Percentiles rank a stretch among this genome's conserved stretches.
Evolutionary conservation across 2,329 filamentous ascomycete genomes (phyloP).

Genomic region (Cladophialophora exuberans): DNA sequence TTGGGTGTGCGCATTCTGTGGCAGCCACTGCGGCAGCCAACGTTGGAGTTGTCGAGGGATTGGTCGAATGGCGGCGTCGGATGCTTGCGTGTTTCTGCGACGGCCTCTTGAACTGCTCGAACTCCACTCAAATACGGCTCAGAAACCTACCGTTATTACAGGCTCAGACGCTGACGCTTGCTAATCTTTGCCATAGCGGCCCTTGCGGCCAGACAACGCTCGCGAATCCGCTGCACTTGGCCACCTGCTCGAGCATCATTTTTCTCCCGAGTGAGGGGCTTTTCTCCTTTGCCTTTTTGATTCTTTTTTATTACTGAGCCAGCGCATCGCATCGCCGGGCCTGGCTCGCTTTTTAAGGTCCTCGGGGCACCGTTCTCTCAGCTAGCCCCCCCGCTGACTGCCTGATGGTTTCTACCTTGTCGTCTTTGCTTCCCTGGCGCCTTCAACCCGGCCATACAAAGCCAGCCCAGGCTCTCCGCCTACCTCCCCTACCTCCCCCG

Average conservation of each 20-base stretch:
- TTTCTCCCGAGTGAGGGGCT: conserved; percentile 24
- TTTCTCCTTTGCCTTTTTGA: conserved; percentile 18
- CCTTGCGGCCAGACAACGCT: conserved; percentile 21
- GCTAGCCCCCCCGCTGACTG: conserved; percentile 24
- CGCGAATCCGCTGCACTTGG: conserved; percentile 18
- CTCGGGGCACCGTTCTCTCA: conserved; percentile 26
- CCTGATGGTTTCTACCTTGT: conserved; percentile 11
- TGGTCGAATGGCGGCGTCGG: conserved; percentile 23
- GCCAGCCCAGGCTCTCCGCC: conserved; percentile 8
- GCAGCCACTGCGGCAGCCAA: conserved; percentile 29
- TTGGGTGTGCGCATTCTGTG: conserved; percentile 19
- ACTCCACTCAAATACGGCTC: conserved; percentile 20
- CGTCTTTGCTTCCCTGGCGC: conserved; percentile 5
- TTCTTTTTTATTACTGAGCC: conserved; percentile 18
- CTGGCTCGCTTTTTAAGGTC: conserved; percentile 23
- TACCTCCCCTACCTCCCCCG: conserved; percentile 4
- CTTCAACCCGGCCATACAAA: conserved; percentile 11
- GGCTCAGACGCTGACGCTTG: conserved; percentile 24
- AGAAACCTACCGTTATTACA: conserved; percentile 11
- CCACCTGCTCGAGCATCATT: conserved; percentile 17
- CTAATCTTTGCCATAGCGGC: conserved; percentile 27
- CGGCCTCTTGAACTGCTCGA: conserved; percentile 19
- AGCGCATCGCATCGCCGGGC: conserved; percentile 28
- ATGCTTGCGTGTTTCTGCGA: conserved; percentile 22
- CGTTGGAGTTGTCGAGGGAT: conserved; percentile 20